Evolutionary conservation across 345 rosid genomes (phyloP), one percentile per base, ranked within the genome.

Genomic region (Ceriops tagal): DNA sequence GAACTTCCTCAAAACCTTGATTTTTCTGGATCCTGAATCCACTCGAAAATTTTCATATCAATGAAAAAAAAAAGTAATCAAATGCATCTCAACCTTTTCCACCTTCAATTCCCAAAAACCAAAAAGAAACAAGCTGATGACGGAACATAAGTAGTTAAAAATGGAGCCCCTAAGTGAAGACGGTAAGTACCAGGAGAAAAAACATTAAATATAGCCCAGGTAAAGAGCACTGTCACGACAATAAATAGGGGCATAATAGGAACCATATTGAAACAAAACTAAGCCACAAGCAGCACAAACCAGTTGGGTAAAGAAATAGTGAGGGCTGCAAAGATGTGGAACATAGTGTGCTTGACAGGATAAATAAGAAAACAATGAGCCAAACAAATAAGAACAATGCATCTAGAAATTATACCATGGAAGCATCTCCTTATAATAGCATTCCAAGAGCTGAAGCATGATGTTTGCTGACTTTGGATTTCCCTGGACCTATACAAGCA

Each of bases 391-490:
- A 53, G 61, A 71, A 72, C 24, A 65, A 10, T 65, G n/a, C 57
- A 73, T 79, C 73, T 55, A 73, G 66, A 24, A 49, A 68, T 71
- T 56, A 62, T 93, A 93, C 98, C 97, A 78, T 77, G 96, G 90
- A 70, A 93, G 84, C 72, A 91, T 71, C 73, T 82, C 85, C 68
- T 70, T 61, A 67, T 91, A 83, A 81, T 81, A 81, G 81, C 97
- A 91, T 60, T 86, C 86, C 86, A 89, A 78, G 72, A 93, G 92
- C 76, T 79, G 86, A 77, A 81, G 75, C 22, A 80, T 62, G 19
- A 77, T 73, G 72, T 82, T 82, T 26, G 77, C 78, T 53, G 85
- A 83, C 77, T 78, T 75, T 30, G 71, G 62, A 76, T 84, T 83
- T 74, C 88, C 91, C 72, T 78, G 81, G 69, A 81, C 84, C 98